Conservation (phyloP, 352 stramenopile species). For the Phytopythium delawarense region DNA sequence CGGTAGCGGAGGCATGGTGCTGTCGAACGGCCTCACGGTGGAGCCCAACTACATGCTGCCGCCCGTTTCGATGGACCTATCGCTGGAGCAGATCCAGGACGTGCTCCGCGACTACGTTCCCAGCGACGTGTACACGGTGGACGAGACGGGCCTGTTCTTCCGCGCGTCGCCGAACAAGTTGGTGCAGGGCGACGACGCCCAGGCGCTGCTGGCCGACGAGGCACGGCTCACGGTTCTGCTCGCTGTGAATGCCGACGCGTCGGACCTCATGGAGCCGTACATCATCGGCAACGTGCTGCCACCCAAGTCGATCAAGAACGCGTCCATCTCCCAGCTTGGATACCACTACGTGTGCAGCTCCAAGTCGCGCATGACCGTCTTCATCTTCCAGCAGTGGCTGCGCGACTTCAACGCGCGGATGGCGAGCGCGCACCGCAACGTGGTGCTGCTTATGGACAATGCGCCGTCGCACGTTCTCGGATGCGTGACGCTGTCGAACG, state of each 20-base stretch:
- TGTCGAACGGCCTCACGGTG: slow-evolving; percentile 39
- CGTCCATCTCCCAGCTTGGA: slow-evolving; percentile 71
- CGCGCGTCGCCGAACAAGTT: slow-evolving; percentile 83
- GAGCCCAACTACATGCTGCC: slow-evolving; percentile 78
- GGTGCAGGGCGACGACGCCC: slow-evolving; percentile 73
- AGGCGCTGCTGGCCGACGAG: slow-evolving; percentile 72
- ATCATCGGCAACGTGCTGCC: slow-evolving; percentile 76
- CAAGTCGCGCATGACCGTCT: slow-evolving; percentile 83
- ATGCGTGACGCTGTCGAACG: slow-evolving; percentile 80
- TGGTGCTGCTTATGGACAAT: slow-evolving; percentile 85
- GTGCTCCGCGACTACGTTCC: slow-evolving; percentile 77
- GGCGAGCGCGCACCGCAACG: slow-evolving; percentile 76
- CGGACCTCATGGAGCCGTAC: slow-evolving; percentile 82
- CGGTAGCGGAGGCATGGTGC: slow-evolving; percentile 38
- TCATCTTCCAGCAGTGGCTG: slow-evolving; percentile 88
- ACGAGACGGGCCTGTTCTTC: slow-evolving; percentile 85
- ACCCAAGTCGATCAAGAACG: slow-evolving; percentile 78
- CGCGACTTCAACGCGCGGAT: slow-evolving; percentile 85
- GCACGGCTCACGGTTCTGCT: slow-evolving; percentile 71
- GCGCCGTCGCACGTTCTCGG: slow-evolving; percentile 79
- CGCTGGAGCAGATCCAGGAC: slow-evolving; percentile 83
- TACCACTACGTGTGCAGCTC: slow-evolving; percentile 87
- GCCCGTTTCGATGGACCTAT: slow-evolving; percentile 75
- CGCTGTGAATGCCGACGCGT: slow-evolving; percentile 67
- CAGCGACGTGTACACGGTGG: slow-evolving; percentile 83